Percentiles rank a stretch among this genome's conserved stretches.
Evolutionary conservation across 805 yeast species (phyloP).

Genomic region (Helenozyma rhizophorensis): DNA sequence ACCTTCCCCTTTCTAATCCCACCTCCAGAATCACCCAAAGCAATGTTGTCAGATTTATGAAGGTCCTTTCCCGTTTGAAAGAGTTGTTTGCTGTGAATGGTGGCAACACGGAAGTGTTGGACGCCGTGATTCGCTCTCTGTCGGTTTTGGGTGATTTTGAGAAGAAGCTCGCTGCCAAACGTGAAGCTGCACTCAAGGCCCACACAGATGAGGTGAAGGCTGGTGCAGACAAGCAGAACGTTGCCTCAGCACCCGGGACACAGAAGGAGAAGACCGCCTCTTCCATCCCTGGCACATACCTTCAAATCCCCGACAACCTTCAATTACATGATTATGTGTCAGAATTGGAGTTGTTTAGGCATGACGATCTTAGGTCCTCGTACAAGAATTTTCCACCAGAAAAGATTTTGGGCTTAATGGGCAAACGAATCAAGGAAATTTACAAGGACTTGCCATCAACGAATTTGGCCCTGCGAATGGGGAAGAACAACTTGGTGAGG

Average conservation of each 20-base stretch:
- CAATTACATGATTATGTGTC: slow-evolving; percentile 7
- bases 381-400: slow-evolving; percentile 4
- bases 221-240: not conserved
- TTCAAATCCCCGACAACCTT: slow-evolving; percentile 13
- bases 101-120: slow-evolving; percentile 14
- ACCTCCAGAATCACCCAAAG: slow-evolving; percentile 6
- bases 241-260: too few species aligned
- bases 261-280: not conserved
- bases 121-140: slow-evolving; percentile 14
- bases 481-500: slow-evolving; percentile 1
- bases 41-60: slow-evolving; percentile 10
- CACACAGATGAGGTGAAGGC: not conserved
- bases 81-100: slow-evolving; percentile 12
- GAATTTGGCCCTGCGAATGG: slow-evolving; percentile 1
- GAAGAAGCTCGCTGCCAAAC: slow-evolving; percentile 8
- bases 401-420: slow-evolving; percentile 5
- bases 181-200: slow-evolving; percentile 1
- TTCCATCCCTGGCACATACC: slow-evolving; percentile 8
- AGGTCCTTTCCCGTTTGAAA: slow-evolving; percentile 8
- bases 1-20: slow-evolving; percentile 3
- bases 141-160: slow-evolving; percentile 9
- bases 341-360: slow-evolving; percentile 6
- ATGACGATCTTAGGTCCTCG: slow-evolving; percentile 3
- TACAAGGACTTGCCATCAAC: not conserved
- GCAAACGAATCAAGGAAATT: slow-evolving; percentile 2